These are phyloP conservation scores for Candida tropicalis DNA, from an alignment of 1,139 yeast genomes.

Conservation along the genomic window DNA sequence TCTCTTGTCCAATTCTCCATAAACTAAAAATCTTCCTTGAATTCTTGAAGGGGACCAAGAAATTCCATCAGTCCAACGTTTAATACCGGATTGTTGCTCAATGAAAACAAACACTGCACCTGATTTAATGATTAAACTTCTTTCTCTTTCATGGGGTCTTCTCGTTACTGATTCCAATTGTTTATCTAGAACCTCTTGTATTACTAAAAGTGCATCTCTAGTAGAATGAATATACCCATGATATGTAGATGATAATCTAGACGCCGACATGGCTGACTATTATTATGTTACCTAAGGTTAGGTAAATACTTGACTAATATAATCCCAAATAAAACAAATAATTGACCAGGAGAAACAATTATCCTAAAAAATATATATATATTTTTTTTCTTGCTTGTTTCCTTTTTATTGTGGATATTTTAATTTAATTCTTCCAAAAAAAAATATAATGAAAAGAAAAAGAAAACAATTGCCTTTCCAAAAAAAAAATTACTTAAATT, in stretches of 20 bases:
- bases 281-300: not conserved
- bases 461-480: too few species aligned
- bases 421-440: too few species aligned
- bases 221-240: conserved; percentile 80
- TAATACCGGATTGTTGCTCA: conserved; percentile 81
- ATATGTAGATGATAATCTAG: conserved; percentile 59
- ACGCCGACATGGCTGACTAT: conserved; percentile 22
- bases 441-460: too few species aligned
- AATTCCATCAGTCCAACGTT: conserved; percentile 93
- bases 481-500: too few species aligned
- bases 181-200: conserved; percentile 73
- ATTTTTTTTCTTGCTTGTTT: too few species aligned
- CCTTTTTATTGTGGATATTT: too few species aligned
- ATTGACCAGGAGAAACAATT: too few species aligned
- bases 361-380: too few species aligned
- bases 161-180: conserved; percentile 67
- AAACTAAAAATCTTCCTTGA: conserved; percentile 78
- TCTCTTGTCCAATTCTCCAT: conserved; percentile 72
- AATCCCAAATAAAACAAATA: not conserved
- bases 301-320: too few species aligned
- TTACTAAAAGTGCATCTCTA: conserved; percentile 78
- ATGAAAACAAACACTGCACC: conserved; percentile 86
- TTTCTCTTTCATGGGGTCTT: conserved; percentile 81
- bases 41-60: conserved; percentile 92
- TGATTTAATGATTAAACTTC: conserved; percentile 63